Base-by-base conservation (phyloP, 2,329 filamentous ascomycete genomes). In the Capronia americana region DNA sequence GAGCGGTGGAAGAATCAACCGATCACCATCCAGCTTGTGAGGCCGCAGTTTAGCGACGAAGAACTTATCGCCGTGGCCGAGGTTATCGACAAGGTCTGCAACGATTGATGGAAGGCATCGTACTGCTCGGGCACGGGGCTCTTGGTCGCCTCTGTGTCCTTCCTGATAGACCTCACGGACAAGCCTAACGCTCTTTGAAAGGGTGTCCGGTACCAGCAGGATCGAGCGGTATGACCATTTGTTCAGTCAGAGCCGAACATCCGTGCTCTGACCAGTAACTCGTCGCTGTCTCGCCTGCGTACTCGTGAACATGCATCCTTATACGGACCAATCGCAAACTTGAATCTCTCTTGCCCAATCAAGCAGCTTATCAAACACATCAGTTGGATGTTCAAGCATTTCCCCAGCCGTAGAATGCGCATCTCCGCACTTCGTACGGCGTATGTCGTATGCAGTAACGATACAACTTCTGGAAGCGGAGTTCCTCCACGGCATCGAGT, bases 1-100 rank as follows among this genome's bases (percentile, higher is more conserved):
- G 79, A 82, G 44, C 79, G 76, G 30, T 86, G 83, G 67, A 71
- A 75, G 23, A 82, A 81, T 63, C 79, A 81, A 2, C 86, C 85
- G 0, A 78, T 87, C 3, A 79, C 79, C 6, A 70, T 88, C 63
- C 85, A 88, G 72, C 72, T 87, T 20, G 83, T 87, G 10, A 83
- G 81, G 1, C 76, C 83, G 63, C 77, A 81, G 54, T 82, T 82
- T 62, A 79, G 84, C 41, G 85, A 88, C 66, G 85, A 87, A 73
- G 85, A 86, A 73, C 72, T 86, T 8, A 41, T 69, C 5, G 32
- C 64, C 10, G 63, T 68, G 4, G 55, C 64, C 6, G 69, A 67
- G 46, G 55, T 38, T 5, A 53, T 70, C 4, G 66, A 70, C 28
- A 4, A 60, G 4, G 55, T 70, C 17, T 34, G 62, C 23, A 67